Conservation (phyloP, 306 rosid genomes). For the Castanopsis chinensis region DNA sequence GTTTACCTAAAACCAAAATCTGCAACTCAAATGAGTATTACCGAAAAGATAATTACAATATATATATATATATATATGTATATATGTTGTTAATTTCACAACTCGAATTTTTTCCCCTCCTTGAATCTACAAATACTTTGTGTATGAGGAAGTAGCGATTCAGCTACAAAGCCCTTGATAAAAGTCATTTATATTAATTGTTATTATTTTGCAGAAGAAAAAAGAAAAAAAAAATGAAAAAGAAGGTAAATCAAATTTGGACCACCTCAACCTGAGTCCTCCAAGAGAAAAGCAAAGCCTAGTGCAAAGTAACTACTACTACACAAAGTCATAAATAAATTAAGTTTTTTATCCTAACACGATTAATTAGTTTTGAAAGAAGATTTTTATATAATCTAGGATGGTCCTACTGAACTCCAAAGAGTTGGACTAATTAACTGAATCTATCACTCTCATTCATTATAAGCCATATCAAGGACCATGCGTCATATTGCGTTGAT, state of each 20-base stretch:
- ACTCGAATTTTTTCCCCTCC: rapidly evolving
- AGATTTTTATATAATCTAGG: conserved; percentile 5
- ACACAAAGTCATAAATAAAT: not conserved
- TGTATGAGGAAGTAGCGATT: rapidly evolving
- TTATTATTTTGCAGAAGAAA: too few species aligned
- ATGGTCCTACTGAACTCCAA: conserved; percentile 23
- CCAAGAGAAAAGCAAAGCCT: not conserved
- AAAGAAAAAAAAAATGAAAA: not conserved
- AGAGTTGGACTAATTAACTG: not conserved
- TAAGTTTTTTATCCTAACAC: not conserved
- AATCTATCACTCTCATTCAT: not conserved
- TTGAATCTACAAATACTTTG: too few species aligned
- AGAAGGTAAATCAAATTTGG: not conserved
- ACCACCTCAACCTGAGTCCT: not conserved
- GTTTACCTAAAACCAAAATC: not conserved
- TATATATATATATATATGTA: too few species aligned
- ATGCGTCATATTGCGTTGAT: not conserved
- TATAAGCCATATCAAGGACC: not conserved
- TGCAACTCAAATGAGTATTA: not conserved
- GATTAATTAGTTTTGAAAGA: not conserved
- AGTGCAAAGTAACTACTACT: not conserved
- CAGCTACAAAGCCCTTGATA: too few species aligned
- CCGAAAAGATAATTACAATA: not conserved
- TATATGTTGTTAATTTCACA: not conserved
- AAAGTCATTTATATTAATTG: too few species aligned